These are phyloP conservation scores for Monosporascus cannonballus DNA, from an alignment of 2,329 filamentous ascomycete species.

Conservation along the genomic window DNA sequence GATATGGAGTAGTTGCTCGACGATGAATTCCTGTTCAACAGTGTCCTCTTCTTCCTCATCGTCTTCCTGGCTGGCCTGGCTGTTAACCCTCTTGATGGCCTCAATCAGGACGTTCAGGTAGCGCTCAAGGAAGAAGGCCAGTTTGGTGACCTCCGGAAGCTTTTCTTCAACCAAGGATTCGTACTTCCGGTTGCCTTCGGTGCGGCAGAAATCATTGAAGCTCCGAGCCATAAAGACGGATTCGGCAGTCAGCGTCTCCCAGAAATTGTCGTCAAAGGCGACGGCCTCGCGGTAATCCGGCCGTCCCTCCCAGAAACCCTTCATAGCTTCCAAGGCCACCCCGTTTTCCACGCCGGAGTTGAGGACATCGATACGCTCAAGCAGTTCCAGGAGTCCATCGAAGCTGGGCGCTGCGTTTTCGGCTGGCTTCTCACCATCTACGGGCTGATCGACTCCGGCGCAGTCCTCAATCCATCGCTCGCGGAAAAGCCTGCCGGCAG, in stretches of 20 bases:
- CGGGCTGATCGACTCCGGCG: slow-evolving; percentile 58
- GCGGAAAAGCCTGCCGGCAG: slow-evolving; percentile 81
- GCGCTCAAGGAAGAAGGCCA: slow-evolving; percentile 79
- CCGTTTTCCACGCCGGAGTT: slow-evolving; percentile 87
- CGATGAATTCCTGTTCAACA: slow-evolving; percentile 88
- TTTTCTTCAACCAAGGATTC: slow-evolving; percentile 81
- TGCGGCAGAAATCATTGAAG: slow-evolving; percentile 88
- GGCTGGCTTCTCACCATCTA: slow-evolving; percentile 48
- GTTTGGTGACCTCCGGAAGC: slow-evolving; percentile 86
- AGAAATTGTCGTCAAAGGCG: slow-evolving; percentile 67
- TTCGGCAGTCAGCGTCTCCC: slow-evolving; percentile 77
- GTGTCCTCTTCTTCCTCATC: slow-evolving; percentile 73
- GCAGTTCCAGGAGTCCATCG: slow-evolving; percentile 79
- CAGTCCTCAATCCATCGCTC: slow-evolving; percentile 99
- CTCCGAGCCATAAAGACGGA: slow-evolving; percentile 85
- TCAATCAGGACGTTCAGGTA: slow-evolving; percentile 68
- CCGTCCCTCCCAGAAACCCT: slow-evolving; percentile 89
- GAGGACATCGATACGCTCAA: slow-evolving; percentile 90
- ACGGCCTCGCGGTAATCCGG: slow-evolving; percentile 73
- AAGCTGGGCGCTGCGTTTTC: slow-evolving; percentile 61
- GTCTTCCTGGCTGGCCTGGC: slow-evolving; percentile 48
- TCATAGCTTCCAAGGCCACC: slow-evolving; percentile 90
- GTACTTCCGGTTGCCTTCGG: slow-evolving; percentile 66
- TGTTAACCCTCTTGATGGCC: slow-evolving; percentile 50
- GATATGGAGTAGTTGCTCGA: slow-evolving; percentile 92